phyloP scores from a whole-genome alignment of 1,139 yeast genomes.

The Kurtzmaniella quercitrusa region DNA sequence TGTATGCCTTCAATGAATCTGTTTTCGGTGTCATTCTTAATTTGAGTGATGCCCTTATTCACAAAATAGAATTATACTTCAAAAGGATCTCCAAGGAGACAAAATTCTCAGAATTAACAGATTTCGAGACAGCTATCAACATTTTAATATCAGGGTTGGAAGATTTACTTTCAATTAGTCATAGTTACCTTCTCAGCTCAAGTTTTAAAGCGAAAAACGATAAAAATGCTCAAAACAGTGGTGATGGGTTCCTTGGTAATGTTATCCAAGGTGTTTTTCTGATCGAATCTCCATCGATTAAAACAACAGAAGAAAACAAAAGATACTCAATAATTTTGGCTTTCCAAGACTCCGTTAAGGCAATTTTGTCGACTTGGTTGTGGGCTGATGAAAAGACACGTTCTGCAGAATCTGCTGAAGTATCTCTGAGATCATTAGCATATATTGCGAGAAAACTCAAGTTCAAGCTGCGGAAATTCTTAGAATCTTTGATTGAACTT shows the following conservation, averaged over 20 bases:
- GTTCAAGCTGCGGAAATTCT: conserved; percentile 62
- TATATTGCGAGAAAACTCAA: conserved; percentile 65
- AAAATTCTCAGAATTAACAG: conserved; percentile 20
- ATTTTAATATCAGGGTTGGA: conserved; percentile 63
- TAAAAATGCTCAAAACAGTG: conserved; percentile 7
- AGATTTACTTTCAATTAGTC: conserved; percentile 57
- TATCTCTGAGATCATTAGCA: conserved; percentile 44
- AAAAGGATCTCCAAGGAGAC: conserved; percentile 12
- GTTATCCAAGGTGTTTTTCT: conserved; percentile 86
- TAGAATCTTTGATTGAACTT: conserved; percentile 63
- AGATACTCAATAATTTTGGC: conserved; percentile 56
- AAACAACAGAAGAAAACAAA: conserved; percentile 52
- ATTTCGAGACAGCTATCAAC: conserved; percentile 45
- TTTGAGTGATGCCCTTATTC: conserved; percentile 47
- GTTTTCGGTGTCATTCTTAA: conserved; percentile 49
- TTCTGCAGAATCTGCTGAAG: conserved; percentile 7
- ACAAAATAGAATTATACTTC: conserved; percentile 28
- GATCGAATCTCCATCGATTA: conserved; percentile 63
- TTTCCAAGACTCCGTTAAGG: conserved; percentile 54
- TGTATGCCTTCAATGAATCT: conserved; percentile 46
- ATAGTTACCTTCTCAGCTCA: conserved; percentile 46
- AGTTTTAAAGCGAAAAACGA: conserved; percentile 20
- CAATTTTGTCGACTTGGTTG: conserved; percentile 63
- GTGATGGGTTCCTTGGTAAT: conserved; percentile 60
- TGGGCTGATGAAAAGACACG: conserved; percentile 59